Percentiles rank a stretch among this genome's conserved stretches.
Evolutionary conservation across 2,329 filamentous ascomycete genomes (phyloP).

Genomic region (Fusarium anthophilum): DNA sequence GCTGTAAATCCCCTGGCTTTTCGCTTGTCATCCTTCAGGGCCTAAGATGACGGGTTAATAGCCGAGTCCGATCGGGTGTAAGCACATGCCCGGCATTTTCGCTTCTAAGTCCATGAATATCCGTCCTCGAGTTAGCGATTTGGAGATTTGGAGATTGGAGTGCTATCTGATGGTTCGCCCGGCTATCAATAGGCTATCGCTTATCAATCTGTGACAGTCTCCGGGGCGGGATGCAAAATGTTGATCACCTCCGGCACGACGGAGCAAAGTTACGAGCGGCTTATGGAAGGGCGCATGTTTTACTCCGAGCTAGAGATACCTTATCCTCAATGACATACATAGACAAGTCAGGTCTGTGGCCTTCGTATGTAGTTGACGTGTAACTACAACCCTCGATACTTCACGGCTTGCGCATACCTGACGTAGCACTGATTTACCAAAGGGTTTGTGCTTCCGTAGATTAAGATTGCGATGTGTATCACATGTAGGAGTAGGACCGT

Average conservation of each 20-base stretch:
- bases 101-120: constrained; percentile 24
- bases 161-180: constrained; percentile 4
- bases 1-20: constrained; percentile 37
- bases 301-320: not conserved
- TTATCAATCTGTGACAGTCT: constrained; percentile 15
- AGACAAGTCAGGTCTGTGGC: not conserved
- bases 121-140: constrained; percentile 4
- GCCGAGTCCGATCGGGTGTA: constrained; percentile 41
- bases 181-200: constrained; percentile 5
- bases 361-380: not conserved
- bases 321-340: not conserved
- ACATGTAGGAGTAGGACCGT: not conserved
- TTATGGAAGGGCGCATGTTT: constrained; percentile 1
- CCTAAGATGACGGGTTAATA: constrained; percentile 8
- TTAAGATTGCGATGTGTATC: constrained; percentile 25
- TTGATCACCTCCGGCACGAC: constrained; percentile 7
- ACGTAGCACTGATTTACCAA: constrained; percentile 11
- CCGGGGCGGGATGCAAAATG: not conserved
- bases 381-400: not conserved
- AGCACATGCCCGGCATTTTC: constrained; percentile 33
- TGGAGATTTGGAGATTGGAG: constrained; percentile 19
- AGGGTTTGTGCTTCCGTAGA: constrained; percentile 1
- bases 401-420: not conserved
- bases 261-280: constrained; percentile 17
- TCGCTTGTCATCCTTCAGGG: constrained; percentile 9